Base-by-base conservation (phyloP, 2,329 filamentous ascomycete genomes). In the Colletotrichum sansevieriae region DNA sequence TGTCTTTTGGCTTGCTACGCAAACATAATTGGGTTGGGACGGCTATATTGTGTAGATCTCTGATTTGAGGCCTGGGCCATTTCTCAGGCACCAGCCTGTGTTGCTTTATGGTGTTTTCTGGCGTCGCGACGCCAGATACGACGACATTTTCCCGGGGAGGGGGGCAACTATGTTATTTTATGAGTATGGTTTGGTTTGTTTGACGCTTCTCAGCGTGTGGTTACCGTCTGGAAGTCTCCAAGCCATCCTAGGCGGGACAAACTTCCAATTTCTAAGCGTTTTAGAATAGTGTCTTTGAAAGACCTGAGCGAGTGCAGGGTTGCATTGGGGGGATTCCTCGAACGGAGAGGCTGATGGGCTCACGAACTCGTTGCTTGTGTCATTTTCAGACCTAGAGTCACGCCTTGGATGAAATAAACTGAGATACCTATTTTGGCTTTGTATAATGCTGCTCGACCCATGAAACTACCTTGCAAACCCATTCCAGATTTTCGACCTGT, bases 401-500 rank as follows among this genome's bases (percentile, higher is more conserved):
- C 49, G 60, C 61, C 44, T 47, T 56, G 56, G 57, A 68, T 57
- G 68, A 71, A 39, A 65, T 68, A 65, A 57, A 71, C 60, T 56
- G 63, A 71, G 70, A 71, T 71, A 68, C 68, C 70, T 71, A 39
- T 64, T 54, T 56, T 35, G 44, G 25, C 66, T 56, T 65, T 20
- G n/a, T n/a, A 59, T 20, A 15, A n/a, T n/a, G 8, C 25, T 39
- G 12, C 10, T 33, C n/a, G 18, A 12, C 11, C 6, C 12, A 20
- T 35, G 35, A 55, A n/a, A 4, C 13, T 13, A 29, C 6, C 29
- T 9, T 9, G 8, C 9, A 7, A 29, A 2, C 29, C 29, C 7
- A 8, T 29, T 29, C 7, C 29, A 7, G 8, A 29, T 8, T 8
- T 7, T 29, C 29, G 29, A 29, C 9, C 6, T 29, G 7, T 29